Percentiles rank a stretch among this genome's conserved stretches.
These are phyloP conservation scores for Saccharomycopsis fodiens DNA, from an alignment of 805 yeast species.

Conservation along the genomic window DNA sequence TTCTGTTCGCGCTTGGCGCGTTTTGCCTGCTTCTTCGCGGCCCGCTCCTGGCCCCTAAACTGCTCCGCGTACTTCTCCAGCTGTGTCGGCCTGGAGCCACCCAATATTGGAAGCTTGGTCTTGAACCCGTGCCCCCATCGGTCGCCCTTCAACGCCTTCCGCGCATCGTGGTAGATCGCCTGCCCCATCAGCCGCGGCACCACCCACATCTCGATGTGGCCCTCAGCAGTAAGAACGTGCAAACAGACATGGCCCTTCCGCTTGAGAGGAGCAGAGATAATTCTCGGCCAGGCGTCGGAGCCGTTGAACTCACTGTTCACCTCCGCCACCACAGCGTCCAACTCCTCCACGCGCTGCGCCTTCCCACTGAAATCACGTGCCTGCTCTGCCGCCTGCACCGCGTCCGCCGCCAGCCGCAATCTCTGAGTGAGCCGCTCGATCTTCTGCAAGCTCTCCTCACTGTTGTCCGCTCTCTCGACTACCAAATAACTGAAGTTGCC, in stretches of 20 bases:
- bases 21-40: neutral
- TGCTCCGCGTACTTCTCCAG: neutral
- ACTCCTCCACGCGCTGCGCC: slow-evolving; percentile 16
- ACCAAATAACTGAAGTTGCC: slow-evolving; percentile 72
- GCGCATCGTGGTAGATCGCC: slow-evolving; percentile 79
- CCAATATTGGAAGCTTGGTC: slow-evolving; percentile 30
- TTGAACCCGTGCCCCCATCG: slow-evolving; percentile 74
- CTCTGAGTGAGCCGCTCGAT: slow-evolving; percentile 3
- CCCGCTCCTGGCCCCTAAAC: neutral
- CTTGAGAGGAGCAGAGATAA: slow-evolving; percentile 63
- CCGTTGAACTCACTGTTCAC: neutral
- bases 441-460: slow-evolving; percentile 32
- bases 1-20: neutral
- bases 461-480: slow-evolving; percentile 49
- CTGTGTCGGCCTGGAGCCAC: slow-evolving; percentile 12
- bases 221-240: slow-evolving; percentile 73
- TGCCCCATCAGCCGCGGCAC: slow-evolving; percentile 71
- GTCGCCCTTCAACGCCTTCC: slow-evolving; percentile 81
- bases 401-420: neutral
- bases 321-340: slow-evolving; percentile 6
- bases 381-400: slow-evolving; percentile 20
- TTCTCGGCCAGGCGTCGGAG: slow-evolving; percentile 57
- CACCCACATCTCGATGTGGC: slow-evolving; percentile 80
- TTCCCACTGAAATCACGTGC: slow-evolving; percentile 2
- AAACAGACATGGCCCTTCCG: slow-evolving; percentile 76